phyloP scores from a whole-genome alignment of 805 yeast genomes.

The Lachancea cidri region DNA sequence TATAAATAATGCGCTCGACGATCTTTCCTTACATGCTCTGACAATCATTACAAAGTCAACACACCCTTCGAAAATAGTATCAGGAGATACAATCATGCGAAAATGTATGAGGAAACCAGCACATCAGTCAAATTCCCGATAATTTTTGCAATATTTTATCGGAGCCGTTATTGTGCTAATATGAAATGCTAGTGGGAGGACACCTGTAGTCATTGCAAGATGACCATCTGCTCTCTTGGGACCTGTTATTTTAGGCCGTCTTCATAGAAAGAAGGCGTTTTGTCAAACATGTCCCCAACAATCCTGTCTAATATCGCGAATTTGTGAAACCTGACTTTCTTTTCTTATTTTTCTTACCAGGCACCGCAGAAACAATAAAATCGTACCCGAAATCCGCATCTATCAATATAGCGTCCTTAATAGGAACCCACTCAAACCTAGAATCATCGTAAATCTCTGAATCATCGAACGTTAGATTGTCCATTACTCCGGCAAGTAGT shows the following conservation, averaged over 20 bases:
- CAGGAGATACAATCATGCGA: background rate
- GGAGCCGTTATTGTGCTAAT: conserved; percentile 44
- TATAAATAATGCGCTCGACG: too few relatives aligned
- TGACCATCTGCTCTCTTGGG: background rate
- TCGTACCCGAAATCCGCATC: conserved; percentile 13
- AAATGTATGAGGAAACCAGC: conserved; percentile 18
- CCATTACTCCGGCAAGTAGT: conserved; percentile 15
- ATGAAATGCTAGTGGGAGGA: conserved; percentile 18
- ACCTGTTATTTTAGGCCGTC: background rate
- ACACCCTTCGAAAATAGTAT: too few relatives aligned
- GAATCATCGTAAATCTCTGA: conserved; percentile 14
- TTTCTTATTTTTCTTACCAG: conserved; percentile 5
- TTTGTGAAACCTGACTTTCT: background rate
- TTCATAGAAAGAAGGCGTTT: background rate
- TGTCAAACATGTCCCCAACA: background rate
- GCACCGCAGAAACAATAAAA: conserved; percentile 7
- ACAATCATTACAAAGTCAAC: too few relatives aligned
- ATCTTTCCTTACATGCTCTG: too few relatives aligned
- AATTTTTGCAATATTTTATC: conserved; percentile 31
- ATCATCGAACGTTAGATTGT: conserved; percentile 7
- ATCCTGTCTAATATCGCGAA: background rate
- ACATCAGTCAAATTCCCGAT: conserved; percentile 43
- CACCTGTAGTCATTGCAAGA: background rate
- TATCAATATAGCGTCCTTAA: conserved; percentile 7
- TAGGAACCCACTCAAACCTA: conserved; percentile 15